Conservation (phyloP, 371 early-diverging fungal species). For the Actinomortierella ambigua region DNA sequence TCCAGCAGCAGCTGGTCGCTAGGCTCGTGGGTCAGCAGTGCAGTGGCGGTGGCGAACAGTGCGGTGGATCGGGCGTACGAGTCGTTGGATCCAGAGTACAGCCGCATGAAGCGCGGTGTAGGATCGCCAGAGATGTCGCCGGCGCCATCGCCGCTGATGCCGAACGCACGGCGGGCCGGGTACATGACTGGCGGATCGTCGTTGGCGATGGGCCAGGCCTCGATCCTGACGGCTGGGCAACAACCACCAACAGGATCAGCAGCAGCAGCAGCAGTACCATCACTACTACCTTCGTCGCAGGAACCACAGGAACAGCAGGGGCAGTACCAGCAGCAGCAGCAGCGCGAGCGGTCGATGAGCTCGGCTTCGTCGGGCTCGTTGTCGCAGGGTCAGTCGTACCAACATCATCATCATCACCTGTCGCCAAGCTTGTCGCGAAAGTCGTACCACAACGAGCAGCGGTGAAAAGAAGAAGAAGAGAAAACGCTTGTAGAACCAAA, state of each 20-base stretch:
- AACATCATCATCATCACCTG: too few relatives aligned
- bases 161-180: slow-evolving; percentile 11
- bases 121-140: neutral
- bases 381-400: too few relatives aligned
- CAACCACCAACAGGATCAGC: slow-evolving; percentile 2
- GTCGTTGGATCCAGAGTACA: slow-evolving; percentile 36
- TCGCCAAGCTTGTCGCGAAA: too few relatives aligned
- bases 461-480: too few relatives aligned
- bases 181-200: slow-evolving; percentile 43
- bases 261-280: neutral
- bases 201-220: slow-evolving; percentile 35
- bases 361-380: too few relatives aligned
- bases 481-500: too few relatives aligned
- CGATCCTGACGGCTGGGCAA: slow-evolving; percentile 15
- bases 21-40: slow-evolving; percentile 43
- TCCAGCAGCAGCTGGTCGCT: slow-evolving; percentile 39
- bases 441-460: too few relatives aligned
- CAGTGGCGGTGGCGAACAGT: slow-evolving; percentile 34
- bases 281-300: neutral
- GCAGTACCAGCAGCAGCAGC: neutral
- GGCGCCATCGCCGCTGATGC: neutral
- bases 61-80: slow-evolving; percentile 42
- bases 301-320: neutral
- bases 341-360: neutral
- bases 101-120: slow-evolving; percentile 29